Conservation (phyloP, 768 basidiomycete species). For the Asterophora lycoperdoides region DNA sequence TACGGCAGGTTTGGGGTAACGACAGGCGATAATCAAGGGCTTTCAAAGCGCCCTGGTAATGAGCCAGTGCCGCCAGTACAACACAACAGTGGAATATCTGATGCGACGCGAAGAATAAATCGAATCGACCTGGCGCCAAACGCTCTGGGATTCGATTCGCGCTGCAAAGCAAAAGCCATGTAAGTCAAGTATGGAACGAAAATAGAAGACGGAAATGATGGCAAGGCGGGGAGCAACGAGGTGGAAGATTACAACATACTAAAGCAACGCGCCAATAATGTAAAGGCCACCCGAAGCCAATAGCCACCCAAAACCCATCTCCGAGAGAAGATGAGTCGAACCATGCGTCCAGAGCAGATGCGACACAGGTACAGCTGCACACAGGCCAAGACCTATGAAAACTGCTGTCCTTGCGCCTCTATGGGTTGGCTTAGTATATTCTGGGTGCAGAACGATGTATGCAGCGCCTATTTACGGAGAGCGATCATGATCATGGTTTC, state of each 20-base stretch:
- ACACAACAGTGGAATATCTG: slow-evolving; percentile 89
- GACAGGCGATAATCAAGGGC: slow-evolving; percentile 60
- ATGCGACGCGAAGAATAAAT: slow-evolving; percentile 76
- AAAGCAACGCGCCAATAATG: slow-evolving; percentile 74
- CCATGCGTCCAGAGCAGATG: slow-evolving; percentile 65
- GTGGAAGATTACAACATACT: slow-evolving; percentile 50
- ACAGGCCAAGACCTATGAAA: slow-evolving; percentile 76
- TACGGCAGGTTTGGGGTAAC: slow-evolving; percentile 23
- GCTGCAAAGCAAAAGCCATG: slow-evolving; percentile 39
- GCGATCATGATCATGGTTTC: slow-evolving; percentile 9
- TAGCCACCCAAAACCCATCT: slow-evolving; percentile 73
- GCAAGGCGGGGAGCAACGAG: slow-evolving; percentile 12
- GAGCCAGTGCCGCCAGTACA: slow-evolving; percentile 63
- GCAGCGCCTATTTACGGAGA: slow-evolving; percentile 44
- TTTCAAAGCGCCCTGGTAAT: slow-evolving; percentile 55
- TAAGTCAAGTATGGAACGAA: slow-evolving; percentile 14
- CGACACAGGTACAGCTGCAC: slow-evolving; percentile 61
- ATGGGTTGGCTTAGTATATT: slow-evolving; percentile 71
- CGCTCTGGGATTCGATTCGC: slow-evolving; percentile 82
- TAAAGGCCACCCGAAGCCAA: slow-evolving; percentile 69
- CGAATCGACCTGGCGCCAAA: slow-evolving; percentile 71
- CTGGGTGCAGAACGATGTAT: slow-evolving; percentile 75
- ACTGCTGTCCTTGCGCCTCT: slow-evolving; percentile 72
- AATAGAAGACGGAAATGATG: slow-evolving; percentile 18
- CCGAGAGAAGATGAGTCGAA: slow-evolving; percentile 43